These are phyloP conservation scores for Amauroascus niger DNA, from an alignment of 2,329 filamentous ascomycete species.

Conservation along the genomic window DNA sequence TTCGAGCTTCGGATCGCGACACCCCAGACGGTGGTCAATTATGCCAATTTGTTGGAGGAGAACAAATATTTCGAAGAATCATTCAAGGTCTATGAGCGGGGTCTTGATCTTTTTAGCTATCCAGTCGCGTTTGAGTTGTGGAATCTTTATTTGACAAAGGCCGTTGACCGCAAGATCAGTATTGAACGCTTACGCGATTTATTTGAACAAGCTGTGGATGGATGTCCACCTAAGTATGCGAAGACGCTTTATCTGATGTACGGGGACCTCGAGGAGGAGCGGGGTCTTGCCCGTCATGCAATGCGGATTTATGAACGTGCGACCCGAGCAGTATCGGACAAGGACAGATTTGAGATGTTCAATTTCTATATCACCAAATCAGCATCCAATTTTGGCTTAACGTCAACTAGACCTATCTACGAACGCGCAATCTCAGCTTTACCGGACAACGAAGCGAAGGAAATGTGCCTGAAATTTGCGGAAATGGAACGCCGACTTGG, in stretches of 20 bases:
- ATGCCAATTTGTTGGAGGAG: slow-evolving; percentile 89
- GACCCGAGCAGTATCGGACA: slow-evolving; percentile 85
- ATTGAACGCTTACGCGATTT: slow-evolving; percentile 90
- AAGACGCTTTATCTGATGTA: slow-evolving; percentile 98
- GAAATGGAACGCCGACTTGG: slow-evolving; percentile 89
- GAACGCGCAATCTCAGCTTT: slow-evolving; percentile 90
- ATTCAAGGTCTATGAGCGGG: slow-evolving; percentile 95
- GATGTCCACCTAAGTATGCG: slow-evolving; percentile 88
- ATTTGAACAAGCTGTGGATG: slow-evolving; percentile 94
- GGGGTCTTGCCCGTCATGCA: slow-evolving; percentile 84
- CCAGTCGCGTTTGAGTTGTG: slow-evolving; percentile 96
- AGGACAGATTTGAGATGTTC: slow-evolving; percentile 94
- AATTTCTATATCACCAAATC: slow-evolving; percentile 99
- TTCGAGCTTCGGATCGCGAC: slow-evolving; percentile 97
- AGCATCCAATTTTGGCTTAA: slow-evolving; percentile 92
- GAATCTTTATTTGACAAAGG: slow-evolving; percentile 97
- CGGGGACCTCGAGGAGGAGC: slow-evolving; percentile 89
- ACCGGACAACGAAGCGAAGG: slow-evolving; percentile 82
- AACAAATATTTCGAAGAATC: slow-evolving; percentile 93
- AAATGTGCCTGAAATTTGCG: slow-evolving; percentile 98
- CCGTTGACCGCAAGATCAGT: slow-evolving; percentile 87
- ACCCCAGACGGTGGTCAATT: slow-evolving; percentile 97
- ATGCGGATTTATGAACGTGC: slow-evolving; percentile 99
- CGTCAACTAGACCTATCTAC: slow-evolving; percentile 90
- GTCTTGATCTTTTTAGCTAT: slow-evolving; percentile 95